phyloP scores from a whole-genome alignment of 2,329 filamentous ascomycete genomes.

The Penicillium brevicompactum region DNA sequence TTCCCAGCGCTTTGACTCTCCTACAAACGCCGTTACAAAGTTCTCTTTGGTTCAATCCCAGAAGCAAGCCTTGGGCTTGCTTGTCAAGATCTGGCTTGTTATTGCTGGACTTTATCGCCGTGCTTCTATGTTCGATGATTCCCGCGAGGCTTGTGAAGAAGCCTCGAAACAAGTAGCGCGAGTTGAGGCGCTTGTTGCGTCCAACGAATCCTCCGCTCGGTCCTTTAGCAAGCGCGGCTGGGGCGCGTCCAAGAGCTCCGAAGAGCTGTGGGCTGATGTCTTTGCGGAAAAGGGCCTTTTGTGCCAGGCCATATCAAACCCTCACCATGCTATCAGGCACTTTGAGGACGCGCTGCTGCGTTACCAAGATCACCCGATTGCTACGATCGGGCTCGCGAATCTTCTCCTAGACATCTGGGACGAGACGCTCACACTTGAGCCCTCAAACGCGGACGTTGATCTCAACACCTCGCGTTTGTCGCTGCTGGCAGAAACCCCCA shows the following conservation, averaged over 20 bases:
- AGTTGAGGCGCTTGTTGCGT: conserved; percentile 68
- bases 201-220: conserved; percentile 63
- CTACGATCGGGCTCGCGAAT: conserved; percentile 79
- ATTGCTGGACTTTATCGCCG: conserved; percentile 86
- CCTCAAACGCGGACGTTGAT: conserved; percentile 33
- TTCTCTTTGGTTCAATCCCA: conserved; percentile 55
- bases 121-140: conserved; percentile 77
- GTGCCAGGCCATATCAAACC: conserved; percentile 60
- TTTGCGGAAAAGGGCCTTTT: conserved; percentile 76
- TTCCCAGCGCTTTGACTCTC: conserved; percentile 41
- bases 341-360: conserved; percentile 84
- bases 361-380: conserved; percentile 75
- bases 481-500: conserved; percentile 23
- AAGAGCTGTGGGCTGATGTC: conserved; percentile 83
- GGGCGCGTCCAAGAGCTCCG: conserved; percentile 78
- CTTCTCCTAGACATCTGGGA: conserved; percentile 84
- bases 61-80: conserved; percentile 57
- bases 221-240: conserved; percentile 68
- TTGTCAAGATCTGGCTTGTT: conserved; percentile 86
- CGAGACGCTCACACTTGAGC: conserved; percentile 46
- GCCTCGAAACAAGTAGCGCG: conserved; percentile 73
- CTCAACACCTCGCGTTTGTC: conserved; percentile 29
- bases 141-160: conserved; percentile 76
- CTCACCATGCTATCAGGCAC: conserved; percentile 70
- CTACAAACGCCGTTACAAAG: conserved; percentile 47